Evolutionary conservation across 768 basidiomycete genomes (phyloP), one percentile per base, ranked within the genome.

Genomic region (Boletus coccyginus): DNA sequence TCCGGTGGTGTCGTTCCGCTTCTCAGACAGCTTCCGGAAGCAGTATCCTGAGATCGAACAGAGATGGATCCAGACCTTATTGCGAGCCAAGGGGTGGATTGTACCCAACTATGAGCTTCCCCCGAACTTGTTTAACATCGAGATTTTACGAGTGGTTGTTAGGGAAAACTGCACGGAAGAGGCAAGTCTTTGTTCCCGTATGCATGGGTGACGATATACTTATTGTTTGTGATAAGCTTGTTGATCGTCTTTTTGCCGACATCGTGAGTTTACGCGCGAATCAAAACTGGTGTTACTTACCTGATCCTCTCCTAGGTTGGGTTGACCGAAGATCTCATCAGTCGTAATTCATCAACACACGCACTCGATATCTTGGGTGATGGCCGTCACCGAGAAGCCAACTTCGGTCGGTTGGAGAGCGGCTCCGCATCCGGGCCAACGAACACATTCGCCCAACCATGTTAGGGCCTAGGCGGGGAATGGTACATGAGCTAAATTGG

Each of bases 391-490:
- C 66, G 52, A 52, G 60, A 36, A 62, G 66, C 61, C 69, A 74
- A 17, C 71, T 73, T 41, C 39, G 60, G 85, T 80, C 40, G 74
- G 71, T 61, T 88, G 53, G 78, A 82, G 29, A 59, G 74, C 45
- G 81, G 78, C 1, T 77, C 80, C 3, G 81, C 77, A 9, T 77
- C 75, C 32, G 59, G 70, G 53, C 65, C 75, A 38, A 81, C 77
- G 46, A 86, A 87, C 13, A 89, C 89, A 5, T 90, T 81, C 66
- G 79, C 87, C 46, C 87, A 84, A 65, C 72, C 81, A n/a, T 91
- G 88, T 68, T 90, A 74, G 33, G n/a, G n/a, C n/a, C n/a, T n/a
- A n/a, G n/a, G n/a, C n/a, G n/a, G n/a, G n/a, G n/a, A n/a, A n/a
- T n/a, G n/a, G n/a, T n/a, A n/a, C n/a, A 39, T 38, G 35, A 40